phyloP scores from a whole-genome alignment of 345 rosid species.

The Nephelium lappaceum region DNA sequence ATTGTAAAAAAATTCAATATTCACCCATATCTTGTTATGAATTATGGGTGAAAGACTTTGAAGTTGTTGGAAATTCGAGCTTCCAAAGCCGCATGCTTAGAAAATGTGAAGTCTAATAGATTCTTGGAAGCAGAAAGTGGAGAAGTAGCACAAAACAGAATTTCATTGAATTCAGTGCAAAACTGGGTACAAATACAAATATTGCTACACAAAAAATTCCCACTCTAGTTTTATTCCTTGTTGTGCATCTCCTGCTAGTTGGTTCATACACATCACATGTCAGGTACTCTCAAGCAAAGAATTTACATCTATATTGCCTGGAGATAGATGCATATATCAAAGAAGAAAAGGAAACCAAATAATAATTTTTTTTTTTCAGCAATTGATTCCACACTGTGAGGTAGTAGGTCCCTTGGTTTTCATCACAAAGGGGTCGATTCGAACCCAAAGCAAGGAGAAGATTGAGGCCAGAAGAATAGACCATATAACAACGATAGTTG shows the following conservation, averaged over 20 bases:
- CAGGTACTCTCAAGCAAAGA: slow-evolving; percentile 23
- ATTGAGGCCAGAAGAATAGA: slow-evolving; percentile 88
- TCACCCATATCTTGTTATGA: too few species aligned
- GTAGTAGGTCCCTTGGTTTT: slow-evolving; percentile 95
- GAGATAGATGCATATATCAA: slow-evolving; percentile 23
- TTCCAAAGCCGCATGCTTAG: too few species aligned
- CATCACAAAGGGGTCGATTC: slow-evolving; percentile 89
- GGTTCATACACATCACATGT: slow-evolving; percentile 30
- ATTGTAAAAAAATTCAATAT: too few species aligned
- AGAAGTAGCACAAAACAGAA: slow-evolving; percentile 6
- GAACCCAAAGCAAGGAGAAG: slow-evolving; percentile 95
- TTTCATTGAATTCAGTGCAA: slow-evolving; percentile 20
- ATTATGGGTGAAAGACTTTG: not conserved
- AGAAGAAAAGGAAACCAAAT: slow-evolving; percentile 14
- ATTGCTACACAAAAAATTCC: slow-evolving; percentile 26
- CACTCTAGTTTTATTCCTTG: slow-evolving; percentile 39
- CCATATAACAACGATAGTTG: slow-evolving; percentile 97
- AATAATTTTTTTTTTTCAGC: slow-evolving; percentile 46
- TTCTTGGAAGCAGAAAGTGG: not conserved
- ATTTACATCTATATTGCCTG: slow-evolving; percentile 28
- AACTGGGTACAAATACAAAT: slow-evolving; percentile 31
- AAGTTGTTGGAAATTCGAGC: too few species aligned
- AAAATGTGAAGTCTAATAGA: not conserved
- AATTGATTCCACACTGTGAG: slow-evolving; percentile 81
- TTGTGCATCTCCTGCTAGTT: slow-evolving; percentile 32